phyloP scores from a whole-genome alignment of 768 basidiomycete genomes.

The Pleurotus citrinopileatus region DNA sequence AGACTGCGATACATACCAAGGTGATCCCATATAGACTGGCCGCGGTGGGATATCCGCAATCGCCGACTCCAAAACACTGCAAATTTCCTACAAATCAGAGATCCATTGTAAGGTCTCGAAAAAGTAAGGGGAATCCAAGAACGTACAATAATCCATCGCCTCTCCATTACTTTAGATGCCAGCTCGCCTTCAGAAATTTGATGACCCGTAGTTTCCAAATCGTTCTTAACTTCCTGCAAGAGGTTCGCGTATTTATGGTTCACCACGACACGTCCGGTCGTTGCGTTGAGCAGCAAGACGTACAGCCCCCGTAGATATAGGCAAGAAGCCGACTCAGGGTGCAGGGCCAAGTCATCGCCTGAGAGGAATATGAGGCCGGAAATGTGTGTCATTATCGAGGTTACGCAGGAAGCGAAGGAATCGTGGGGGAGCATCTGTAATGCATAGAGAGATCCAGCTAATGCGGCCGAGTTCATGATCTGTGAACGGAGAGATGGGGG shows the following conservation, averaged over 20 bases:
- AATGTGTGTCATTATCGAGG: neutral
- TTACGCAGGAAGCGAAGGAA: neutral
- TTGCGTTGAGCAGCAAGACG: neutral
- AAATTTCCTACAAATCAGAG: too few relatives aligned
- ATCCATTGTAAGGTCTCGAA: too few relatives aligned
- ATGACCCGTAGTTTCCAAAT: neutral
- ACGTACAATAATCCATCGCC: slow-evolving; percentile 1
- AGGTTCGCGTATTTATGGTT: neutral
- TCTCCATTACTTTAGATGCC: neutral
- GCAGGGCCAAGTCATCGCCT: neutral
- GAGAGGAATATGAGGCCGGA: neutral
- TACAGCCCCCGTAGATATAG: neutral
- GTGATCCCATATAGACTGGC: too few relatives aligned
- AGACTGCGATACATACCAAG: too few relatives aligned
- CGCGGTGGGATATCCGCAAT: too few relatives aligned
- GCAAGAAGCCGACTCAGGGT: neutral
- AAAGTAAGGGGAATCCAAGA: too few relatives aligned
- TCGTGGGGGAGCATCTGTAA: too few relatives aligned
- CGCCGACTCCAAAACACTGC: too few relatives aligned
- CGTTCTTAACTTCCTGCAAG: neutral
- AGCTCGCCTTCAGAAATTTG: neutral
- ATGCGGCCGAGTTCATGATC: too few relatives aligned
- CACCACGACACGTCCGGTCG: neutral
- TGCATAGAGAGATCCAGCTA: too few relatives aligned
- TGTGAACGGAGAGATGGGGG: neutral